Base-by-base conservation (phyloP, 805 yeast genomes). In the Spathaspora hagerdaliae region DNA sequence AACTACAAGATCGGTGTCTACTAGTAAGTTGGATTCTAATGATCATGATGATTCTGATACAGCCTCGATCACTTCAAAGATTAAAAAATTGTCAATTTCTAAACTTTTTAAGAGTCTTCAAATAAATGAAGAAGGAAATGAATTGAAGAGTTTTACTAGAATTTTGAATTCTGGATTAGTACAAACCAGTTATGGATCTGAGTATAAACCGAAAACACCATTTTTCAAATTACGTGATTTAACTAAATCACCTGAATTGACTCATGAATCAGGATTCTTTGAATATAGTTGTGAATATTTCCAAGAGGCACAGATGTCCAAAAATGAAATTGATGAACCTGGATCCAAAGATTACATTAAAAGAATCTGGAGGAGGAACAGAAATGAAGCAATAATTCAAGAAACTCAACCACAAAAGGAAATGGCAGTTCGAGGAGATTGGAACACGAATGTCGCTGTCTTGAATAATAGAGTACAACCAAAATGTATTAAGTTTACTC, bases 281-380 rank as follows among this genome's bases (percentile, higher is more conserved):
- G 87, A 83, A 42, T 87, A 84, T 62, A 79, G 86, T 54, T 79
- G 88, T 48, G 99, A 94, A 61, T 91, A 90, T 58, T 94, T 92
- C 69, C 96, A 91, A 57, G 98, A 91, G 59, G 97, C 99, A 0
- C 98, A 92, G 59, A 84, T 91, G 84, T 82, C 87, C 9, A 83
- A 81, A 47, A 77, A 79, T 44, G 97, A 92, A 54, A 67, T 81
- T 13, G 97, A 92, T 55, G 96, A 90, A 61, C 94, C 96, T 0
- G 98, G 98, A 0, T 87, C 96, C 46, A 80, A 83, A 47, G 91
- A 87, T 51, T 88, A 87, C 55, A 81, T 87, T 32, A 83, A 81
- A 52, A 73, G 95, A 47, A 65, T 87, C 24, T 94, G 98, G 98
- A 76, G 97, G 54, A 76, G 96, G 51, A 86, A 85, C 57, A 74